phyloP scores from a whole-genome alignment of 2,329 filamentous ascomycete genomes.

The Pyrenochaeta sp. region DNA sequence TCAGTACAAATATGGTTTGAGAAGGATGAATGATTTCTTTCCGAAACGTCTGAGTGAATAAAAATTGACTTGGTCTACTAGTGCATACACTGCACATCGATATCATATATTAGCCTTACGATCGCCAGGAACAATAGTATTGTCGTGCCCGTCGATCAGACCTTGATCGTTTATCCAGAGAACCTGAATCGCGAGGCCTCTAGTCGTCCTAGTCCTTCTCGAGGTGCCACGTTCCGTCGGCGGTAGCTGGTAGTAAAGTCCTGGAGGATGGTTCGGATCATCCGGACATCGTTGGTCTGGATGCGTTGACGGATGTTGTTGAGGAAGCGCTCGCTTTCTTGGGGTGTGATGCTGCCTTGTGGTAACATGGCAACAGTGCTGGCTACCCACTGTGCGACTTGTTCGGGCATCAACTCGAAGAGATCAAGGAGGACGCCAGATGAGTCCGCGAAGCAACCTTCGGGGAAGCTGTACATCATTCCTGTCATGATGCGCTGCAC shows the following conservation, averaged over 20 bases:
- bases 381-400: constrained; percentile 83
- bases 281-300: constrained; percentile 71
- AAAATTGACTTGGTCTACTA: no score
- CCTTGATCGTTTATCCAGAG: constrained; percentile 39
- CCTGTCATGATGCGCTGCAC: constrained; percentile 91
- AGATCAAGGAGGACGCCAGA: constrained; percentile 89
- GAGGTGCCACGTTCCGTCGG: constrained; percentile 90
- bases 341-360: constrained; percentile 71
- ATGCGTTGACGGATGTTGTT: constrained; percentile 81
- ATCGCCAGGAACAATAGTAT: constrained; percentile 9
- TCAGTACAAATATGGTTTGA: no score
- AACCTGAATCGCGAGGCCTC: constrained; percentile 91
- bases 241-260: constrained; percentile 97
- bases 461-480: constrained; percentile 99
- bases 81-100: no score
- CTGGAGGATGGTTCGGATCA: constrained; percentile 84
- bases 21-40: no score
- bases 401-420: constrained; percentile 83
- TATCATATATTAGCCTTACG: constrained; percentile 2
- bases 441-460: constrained; percentile 93
- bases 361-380: constrained; percentile 85
- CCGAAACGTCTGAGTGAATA: no score
- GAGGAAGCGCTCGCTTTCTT: constrained; percentile 82
- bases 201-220: constrained; percentile 86
- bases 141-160: constrained; percentile 9